A percentile compares a stretch with the other conserved stretches of the same genome.
phyloP scores from a whole-genome alignment of 2,329 filamentous ascomycete genomes.

The Hypoxylon sp. region DNA sequence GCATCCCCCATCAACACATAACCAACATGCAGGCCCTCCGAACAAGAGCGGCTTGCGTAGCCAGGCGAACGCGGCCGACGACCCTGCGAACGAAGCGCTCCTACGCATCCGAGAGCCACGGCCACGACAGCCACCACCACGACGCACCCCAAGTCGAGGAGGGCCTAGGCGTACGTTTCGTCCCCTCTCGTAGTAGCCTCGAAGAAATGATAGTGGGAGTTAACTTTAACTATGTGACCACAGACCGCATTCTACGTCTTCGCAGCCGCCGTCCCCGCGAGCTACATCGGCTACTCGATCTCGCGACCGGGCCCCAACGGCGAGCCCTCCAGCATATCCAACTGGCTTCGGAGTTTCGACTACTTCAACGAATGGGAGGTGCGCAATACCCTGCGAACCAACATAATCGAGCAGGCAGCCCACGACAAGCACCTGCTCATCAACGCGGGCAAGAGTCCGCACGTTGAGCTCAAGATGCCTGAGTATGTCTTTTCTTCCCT shows the following conservation, averaged over 20 bases:
- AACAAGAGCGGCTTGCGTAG: slow-evolving; percentile 62
- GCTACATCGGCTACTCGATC: slow-evolving; percentile 65
- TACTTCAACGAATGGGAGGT: slow-evolving; percentile 67
- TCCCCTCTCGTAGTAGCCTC: too few relatives aligned
- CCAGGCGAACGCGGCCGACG: slow-evolving; percentile 56
- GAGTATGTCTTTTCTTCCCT: slow-evolving; percentile 64
- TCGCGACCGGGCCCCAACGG: slow-evolving; percentile 65
- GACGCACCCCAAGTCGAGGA: slow-evolving; percentile 63
- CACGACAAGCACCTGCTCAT: slow-evolving; percentile 71
- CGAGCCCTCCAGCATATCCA: slow-evolving; percentile 63
- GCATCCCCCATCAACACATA: slow-evolving; percentile 39
- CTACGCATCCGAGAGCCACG: slow-evolving; percentile 63
- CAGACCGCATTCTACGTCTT: slow-evolving; percentile 67
- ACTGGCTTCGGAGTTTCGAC: slow-evolving; percentile 63
- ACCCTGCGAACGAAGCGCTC: slow-evolving; percentile 59
- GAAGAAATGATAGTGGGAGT: slow-evolving; percentile 12
- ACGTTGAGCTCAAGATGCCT: slow-evolving; percentile 69
- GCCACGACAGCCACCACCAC: slow-evolving; percentile 54
- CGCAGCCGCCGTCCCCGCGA: slow-evolving; percentile 62
- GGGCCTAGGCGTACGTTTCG: slow-evolving; percentile 68
- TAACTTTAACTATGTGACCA: slow-evolving; percentile 21
- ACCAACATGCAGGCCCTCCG: slow-evolving; percentile 57
- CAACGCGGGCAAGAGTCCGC: slow-evolving; percentile 61
- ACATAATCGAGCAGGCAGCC: slow-evolving; percentile 69
- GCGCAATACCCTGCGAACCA: slow-evolving; percentile 68